phyloP scores from a whole-genome alignment of 1,139 yeast genomes.

The Geotrichum siamense region DNA sequence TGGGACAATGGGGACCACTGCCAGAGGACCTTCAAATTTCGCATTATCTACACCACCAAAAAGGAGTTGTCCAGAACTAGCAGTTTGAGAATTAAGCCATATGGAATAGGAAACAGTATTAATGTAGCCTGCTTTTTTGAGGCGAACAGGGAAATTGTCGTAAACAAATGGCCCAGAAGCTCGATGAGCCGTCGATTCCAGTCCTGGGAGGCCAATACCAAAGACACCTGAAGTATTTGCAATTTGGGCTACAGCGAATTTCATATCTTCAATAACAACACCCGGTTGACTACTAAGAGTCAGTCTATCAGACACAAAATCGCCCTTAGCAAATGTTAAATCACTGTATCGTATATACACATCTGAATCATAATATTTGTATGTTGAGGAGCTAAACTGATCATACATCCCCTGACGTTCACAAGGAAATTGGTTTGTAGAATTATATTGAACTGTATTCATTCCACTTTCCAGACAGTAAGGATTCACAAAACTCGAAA shows the following conservation, averaged over 20 bases:
- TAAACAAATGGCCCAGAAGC: conserved; percentile 10
- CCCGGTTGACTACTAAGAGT: conserved; percentile 9
- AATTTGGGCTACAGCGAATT: conserved; percentile 14
- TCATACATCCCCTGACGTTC: conserved; percentile 24
- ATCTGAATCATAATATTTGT: conserved; percentile 20
- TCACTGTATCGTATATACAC: conserved; percentile 56
- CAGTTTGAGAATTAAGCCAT: conserved; percentile 40
- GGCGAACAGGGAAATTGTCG: conserved; percentile 14
- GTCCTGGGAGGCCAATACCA: conserved; percentile 18
- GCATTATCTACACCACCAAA: conserved; percentile 58
- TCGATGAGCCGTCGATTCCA: conserved; percentile 16
- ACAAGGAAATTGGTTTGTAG: conserved; percentile 23
- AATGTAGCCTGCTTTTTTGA: conserved; percentile 38
- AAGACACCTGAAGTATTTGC: conserved; percentile 18
- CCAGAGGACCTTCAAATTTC: conserved; percentile 34
- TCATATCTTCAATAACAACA: conserved; percentile 12
- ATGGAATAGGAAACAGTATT: conserved; percentile 47
- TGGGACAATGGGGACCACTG: conserved; percentile 34
- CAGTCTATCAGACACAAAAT: conserved; percentile 39
- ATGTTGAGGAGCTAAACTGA: conserved; percentile 20
- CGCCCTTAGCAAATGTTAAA: conserved; percentile 50
- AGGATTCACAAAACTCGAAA: conserved; percentile 18
- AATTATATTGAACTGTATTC: conserved; percentile 18
- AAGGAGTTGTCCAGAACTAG: conserved; percentile 44
- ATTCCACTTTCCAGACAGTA: conserved; percentile 22